phyloP scores from a whole-genome alignment of 2,329 filamentous ascomycete species.

The Periconia sp. region DNA sequence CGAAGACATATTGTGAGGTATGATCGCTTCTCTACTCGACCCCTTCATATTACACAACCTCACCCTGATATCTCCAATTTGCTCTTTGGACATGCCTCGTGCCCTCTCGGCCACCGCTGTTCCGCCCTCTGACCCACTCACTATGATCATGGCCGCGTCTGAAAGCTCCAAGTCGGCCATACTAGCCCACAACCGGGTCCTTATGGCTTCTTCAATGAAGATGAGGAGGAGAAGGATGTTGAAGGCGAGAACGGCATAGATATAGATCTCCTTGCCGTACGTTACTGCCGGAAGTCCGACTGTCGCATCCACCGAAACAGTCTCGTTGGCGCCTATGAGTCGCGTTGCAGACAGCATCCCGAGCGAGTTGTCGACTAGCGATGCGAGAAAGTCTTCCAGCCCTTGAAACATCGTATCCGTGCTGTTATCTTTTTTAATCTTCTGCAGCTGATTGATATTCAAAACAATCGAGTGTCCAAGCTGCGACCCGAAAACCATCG shows the following conservation, averaged over 20 bases:
- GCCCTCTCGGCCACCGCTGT: conserved; percentile 4
- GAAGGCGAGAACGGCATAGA: conserved; percentile 2
- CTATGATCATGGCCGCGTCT: conserved; percentile 5
- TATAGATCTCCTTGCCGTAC: conserved; percentile 7
- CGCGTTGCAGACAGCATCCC: conserved; percentile 7
- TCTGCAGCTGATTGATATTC: conserved; percentile 6
- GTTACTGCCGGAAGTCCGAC: conserved; percentile 2
- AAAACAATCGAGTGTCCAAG: conserved; percentile 8
- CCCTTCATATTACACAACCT: not conserved
- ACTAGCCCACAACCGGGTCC: conserved; percentile 3
- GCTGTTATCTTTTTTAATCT: conserved; percentile 1
- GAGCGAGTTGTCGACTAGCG: conserved; percentile 9
- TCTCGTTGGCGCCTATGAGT: conserved; percentile 1
- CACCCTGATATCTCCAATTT: not conserved
- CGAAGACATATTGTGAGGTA: no score
- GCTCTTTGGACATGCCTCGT: not conserved
- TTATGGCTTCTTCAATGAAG: conserved; percentile 1
- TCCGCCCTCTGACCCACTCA: conserved; percentile 4
- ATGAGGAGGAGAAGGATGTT: conserved; percentile 5
- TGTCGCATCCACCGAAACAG: conserved; percentile 2
- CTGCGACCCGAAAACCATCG: conserved; percentile 6
- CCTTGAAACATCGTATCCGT: not conserved
- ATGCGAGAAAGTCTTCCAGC: conserved; percentile 6
- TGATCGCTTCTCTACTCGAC: no score
- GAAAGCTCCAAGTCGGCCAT: conserved; percentile 2